These are phyloP conservation scores for Lactarius sanguifluus DNA, from an alignment of 768 basidiomycete genomes.

Conservation along the genomic window DNA sequence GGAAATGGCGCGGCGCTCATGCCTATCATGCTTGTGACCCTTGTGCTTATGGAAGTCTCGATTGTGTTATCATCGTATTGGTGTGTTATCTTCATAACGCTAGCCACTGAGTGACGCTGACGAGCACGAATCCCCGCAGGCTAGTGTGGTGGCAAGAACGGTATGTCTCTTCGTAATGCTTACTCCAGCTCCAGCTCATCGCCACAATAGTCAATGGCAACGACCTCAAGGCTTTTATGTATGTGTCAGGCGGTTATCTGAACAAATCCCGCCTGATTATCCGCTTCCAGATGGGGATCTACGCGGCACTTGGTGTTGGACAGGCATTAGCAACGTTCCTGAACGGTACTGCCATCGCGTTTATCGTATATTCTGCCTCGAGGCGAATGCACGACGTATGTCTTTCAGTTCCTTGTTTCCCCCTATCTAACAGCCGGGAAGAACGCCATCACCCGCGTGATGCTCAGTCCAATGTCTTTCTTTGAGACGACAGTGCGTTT, in stretches of 20 bases:
- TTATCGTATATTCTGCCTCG: slow-evolving; percentile 78
- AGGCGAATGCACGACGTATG: slow-evolving; percentile 59
- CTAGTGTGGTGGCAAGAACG: slow-evolving; percentile 84
- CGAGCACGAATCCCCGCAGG: slow-evolving; percentile 39
- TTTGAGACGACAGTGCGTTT: slow-evolving; percentile 75
- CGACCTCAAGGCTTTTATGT: slow-evolving; percentile 71
- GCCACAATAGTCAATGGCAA: slow-evolving; percentile 50
- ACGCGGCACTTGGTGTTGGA: slow-evolving; percentile 67
- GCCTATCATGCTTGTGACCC: slow-evolving; percentile 60
- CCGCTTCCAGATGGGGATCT: slow-evolving; percentile 68
- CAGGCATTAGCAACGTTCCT: slow-evolving; percentile 70
- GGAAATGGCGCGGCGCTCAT: slow-evolving; percentile 65
- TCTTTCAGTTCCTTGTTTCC: background rate
- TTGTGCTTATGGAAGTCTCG: slow-evolving; percentile 67
- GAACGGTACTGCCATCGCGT: slow-evolving; percentile 62
- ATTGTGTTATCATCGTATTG: slow-evolving; percentile 77
- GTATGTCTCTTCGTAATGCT: slow-evolving; percentile 37
- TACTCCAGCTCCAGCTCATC: slow-evolving; percentile 22
- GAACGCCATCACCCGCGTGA: slow-evolving; percentile 64
- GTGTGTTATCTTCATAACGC: slow-evolving; percentile 39
- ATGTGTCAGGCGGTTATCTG: slow-evolving; percentile 31
- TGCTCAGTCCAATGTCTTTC: slow-evolving; percentile 88
- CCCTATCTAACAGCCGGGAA: slow-evolving; percentile 31
- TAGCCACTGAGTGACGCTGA: slow-evolving; percentile 10
- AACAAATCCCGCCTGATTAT: background rate